Evolutionary conservation across 1,139 yeast genomes (phyloP), one percentile per base, ranked within the genome.

Genomic region (Sugiyamaella pinicola): DNA sequence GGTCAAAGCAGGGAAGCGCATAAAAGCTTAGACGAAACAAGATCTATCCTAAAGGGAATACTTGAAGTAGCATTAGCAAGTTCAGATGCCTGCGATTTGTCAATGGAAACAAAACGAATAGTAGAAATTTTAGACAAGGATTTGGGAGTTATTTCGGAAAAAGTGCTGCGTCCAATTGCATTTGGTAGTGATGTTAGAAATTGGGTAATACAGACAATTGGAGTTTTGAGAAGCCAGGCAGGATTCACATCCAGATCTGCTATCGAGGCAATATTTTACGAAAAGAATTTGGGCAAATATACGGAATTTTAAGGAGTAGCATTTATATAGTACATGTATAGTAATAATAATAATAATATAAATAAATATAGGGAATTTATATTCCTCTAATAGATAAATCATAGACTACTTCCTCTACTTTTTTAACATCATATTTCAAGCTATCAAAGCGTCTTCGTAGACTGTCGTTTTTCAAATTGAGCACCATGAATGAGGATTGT

Each of bases 391-490:
- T 57, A 8, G 68, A 58, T 46, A 68, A 40, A 53, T 68, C 71
- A 47, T 67, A 68, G 12, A 68, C 66, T 10, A 68, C 63, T 50
- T 67, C 71, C 50, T 69, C 73, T 15, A 68, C 67, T 51, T 67
- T 67, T 55, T 69, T 69, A 31, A 68, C 68, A 39, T 69, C 71
- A 50, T 69, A 69, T 53, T 69, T 69, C 49, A 69, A 56, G 8
- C 66, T 54, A 52, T 69, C 73, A 17, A 59, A 60, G 6, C 70
- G 62, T 31, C 72, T 53, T 34, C 73, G 57, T 51, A 69, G 58
- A 24, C 60, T 55, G 48, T 69, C 73, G 40, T 69, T 69, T 52
- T 68, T 69, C 50, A 69, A 54, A 49, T 69, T 68, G 39, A 69
- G 57, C 24, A 62, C 56, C 58, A 64, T 55, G 47, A 69, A 67